Evolutionary conservation across 345 rosid species (phyloP).

Genomic region (Sisymbrium irio): DNA sequence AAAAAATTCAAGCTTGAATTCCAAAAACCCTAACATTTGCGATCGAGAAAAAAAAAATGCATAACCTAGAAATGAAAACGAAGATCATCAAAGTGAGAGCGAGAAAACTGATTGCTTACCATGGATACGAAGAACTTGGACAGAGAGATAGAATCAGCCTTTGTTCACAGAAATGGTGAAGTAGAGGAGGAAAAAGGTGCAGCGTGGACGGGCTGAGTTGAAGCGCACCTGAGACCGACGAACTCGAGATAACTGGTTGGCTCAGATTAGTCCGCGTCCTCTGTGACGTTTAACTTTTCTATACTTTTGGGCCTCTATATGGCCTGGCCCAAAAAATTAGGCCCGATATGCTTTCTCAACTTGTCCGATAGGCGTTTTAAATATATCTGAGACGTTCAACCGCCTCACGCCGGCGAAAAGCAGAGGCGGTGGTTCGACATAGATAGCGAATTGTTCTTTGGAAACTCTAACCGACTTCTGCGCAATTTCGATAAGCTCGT

Average conservation of each 20-base stretch:
- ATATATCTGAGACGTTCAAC: neutral
- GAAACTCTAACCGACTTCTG: neutral
- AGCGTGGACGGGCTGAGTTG: conserved; percentile 10
- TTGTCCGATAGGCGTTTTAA: no score
- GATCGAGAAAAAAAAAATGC: neutral
- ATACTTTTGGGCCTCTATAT: neutral
- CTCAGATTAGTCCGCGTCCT: conserved; percentile 27
- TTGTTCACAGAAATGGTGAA: neutral
- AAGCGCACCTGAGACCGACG: conserved; percentile 31
- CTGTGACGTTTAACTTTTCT: neutral
- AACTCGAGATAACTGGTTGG: conserved; percentile 25
- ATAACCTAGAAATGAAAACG: conserved; percentile 21
- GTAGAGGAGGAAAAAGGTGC: neutral
- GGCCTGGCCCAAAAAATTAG: neutral
- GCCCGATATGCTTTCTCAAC: neutral
- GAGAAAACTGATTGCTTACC: conserved; percentile 21
- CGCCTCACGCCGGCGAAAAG: conserved; percentile 17
- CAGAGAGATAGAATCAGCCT: conserved; percentile 1
- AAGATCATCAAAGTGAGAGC: conserved; percentile 19
- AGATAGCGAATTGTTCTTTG: neutral
- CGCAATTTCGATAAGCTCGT: neutral
- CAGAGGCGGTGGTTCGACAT: conserved; percentile 15
- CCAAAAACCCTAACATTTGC: conserved; percentile 30
- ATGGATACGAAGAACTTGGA: conserved; percentile 10
- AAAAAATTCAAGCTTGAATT: neutral